Conservation (phyloP, 768 basidiomycete genomes). For the Tulasnella sp. region DNA sequence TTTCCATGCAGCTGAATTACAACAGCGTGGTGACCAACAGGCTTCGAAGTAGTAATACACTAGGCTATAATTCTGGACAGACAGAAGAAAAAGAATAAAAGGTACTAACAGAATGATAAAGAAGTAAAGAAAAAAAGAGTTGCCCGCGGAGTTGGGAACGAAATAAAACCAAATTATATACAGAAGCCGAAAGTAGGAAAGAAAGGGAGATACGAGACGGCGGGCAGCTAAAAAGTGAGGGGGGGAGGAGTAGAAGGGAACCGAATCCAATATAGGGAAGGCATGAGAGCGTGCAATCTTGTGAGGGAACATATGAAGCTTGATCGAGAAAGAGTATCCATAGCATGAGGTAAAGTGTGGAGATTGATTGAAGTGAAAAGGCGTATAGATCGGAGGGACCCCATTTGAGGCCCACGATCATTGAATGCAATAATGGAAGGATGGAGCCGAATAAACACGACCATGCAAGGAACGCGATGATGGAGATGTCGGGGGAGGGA, state of each 20-base stretch:
- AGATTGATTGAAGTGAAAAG: background rate
- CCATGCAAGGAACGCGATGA: background rate
- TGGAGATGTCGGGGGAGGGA: background rate
- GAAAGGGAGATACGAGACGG: background rate
- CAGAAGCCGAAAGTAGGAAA: background rate
- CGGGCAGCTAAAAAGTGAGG: background rate
- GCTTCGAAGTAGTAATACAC: background rate
- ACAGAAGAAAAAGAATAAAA: background rate
- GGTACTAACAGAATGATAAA: background rate
- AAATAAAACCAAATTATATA: background rate
- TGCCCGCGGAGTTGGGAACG: slow-evolving; percentile 1
- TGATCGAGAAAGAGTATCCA: background rate
- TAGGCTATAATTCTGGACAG: background rate
- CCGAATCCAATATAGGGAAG: background rate
- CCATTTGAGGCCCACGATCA: background rate
- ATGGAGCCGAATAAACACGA: background rate
- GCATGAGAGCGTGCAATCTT: background rate
- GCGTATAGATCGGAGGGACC: background rate
- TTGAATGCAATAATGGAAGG: slow-evolving; percentile 2
- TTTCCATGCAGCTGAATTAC: background rate
- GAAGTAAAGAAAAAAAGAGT: background rate
- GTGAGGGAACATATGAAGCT: background rate
- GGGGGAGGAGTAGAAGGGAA: background rate
- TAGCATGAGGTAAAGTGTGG: background rate
- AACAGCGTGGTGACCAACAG: background rate